These are phyloP conservation scores for Cajanus cajan DNA, from an alignment of 306 rosid species.

Conservation along the genomic window DNA sequence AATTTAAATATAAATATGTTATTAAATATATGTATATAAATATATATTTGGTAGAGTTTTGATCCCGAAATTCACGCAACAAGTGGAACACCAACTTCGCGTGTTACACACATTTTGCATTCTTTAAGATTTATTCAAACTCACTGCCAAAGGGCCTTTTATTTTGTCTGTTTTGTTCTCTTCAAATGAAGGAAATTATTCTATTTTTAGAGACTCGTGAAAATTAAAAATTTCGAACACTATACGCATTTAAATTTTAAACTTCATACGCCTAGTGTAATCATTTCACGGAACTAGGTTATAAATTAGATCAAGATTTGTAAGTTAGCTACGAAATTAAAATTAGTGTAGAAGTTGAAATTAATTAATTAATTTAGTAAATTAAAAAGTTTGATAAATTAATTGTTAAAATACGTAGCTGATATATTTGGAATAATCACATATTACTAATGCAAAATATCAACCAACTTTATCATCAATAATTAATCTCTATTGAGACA, in stretches of 20 bases:
- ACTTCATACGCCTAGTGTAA: background rate
- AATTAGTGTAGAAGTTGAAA: too few relatives aligned
- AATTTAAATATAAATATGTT: too few relatives aligned
- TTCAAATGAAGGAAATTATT: background rate
- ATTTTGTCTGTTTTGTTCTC: background rate
- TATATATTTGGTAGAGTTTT: too few relatives aligned
- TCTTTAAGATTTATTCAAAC: background rate
- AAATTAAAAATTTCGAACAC: background rate
- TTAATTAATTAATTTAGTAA: too few relatives aligned
- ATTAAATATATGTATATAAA: too few relatives aligned
- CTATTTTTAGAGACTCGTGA: background rate
- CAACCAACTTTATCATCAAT: too few relatives aligned
- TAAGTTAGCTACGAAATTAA: too few relatives aligned
- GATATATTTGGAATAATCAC: too few relatives aligned
- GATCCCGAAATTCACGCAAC: too few relatives aligned
- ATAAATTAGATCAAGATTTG: background rate
- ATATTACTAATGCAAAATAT: too few relatives aligned
- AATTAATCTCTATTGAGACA: too few relatives aligned
- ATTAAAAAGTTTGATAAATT: background rate
- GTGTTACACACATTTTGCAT: background rate
- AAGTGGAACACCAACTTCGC: background rate
- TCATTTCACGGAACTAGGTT: background rate
- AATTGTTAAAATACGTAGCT: background rate
- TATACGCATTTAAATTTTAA: background rate
- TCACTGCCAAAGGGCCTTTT: background rate